Evolutionary conservation across 2,329 filamentous ascomycete genomes (phyloP), one percentile per base, ranked within the genome.

Genomic region (Lasiodiplodia theobromae): DNA sequence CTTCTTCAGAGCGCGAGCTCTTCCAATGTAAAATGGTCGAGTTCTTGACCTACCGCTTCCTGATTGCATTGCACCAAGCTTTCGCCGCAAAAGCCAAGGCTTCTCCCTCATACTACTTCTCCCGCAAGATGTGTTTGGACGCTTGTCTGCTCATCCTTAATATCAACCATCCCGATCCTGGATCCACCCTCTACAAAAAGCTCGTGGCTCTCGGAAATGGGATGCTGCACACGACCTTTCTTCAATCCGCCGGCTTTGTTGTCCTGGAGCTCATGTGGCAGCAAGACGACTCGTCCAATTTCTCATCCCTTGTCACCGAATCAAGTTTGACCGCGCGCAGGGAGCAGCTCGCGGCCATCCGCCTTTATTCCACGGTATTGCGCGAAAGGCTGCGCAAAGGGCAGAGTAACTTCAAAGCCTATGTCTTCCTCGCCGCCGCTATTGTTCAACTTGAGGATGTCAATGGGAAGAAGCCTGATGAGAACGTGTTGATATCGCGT

Each of bases 81-180:
- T 87, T 84, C 72, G 81, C 81, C 47, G 74, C 74, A 47, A 76
- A 80, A 69, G 81, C 84, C 11, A 78, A 74, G 5, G 71, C 72
- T 1, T 81, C 86, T 62, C 85, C 83, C 0, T 69, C 81, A 4
- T 88, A 82, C 71, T 80, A 85, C 70, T 86, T 82, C 75, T 87
- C 85, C 0, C 79, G 81, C 40, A 86, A 84, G 69, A 75, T 82
- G 8, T 83, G 80, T 69, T 69, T 86, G 2, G 85, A 87, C 44
- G 73, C 78, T 2, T 79, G 81, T 18, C 73, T 71, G 73, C 87
- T 90, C 16, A 91, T 94, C 76, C 89, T 96, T 85, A 92, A 87
- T 76, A 92, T 94, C 75, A 81, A 37, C n/a, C 44, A 52, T 6
- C 47, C 60, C 23, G 31, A 23, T 5, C 60, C 28, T 8, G 31